A percentile compares a stretch with the other conserved stretches of the same genome.
Conservation (phyloP, 768 basidiomycete genomes). For the Phylloporus rhodoxanthus region DNA sequence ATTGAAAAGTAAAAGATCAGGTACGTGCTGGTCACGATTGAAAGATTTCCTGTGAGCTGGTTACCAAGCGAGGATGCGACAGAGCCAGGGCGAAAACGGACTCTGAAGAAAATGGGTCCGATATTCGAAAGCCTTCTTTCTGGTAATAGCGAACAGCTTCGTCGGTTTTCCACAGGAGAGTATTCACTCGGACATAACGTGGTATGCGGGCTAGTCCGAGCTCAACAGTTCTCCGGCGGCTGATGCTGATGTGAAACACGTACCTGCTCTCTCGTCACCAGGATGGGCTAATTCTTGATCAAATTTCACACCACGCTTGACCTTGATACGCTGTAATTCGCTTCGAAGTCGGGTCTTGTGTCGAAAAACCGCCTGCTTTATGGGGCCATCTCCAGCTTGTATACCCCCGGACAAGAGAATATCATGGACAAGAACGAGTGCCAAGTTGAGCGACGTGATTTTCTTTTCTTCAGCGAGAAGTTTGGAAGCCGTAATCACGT, state of each 20-base stretch:
- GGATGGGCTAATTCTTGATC: conserved; percentile 59
- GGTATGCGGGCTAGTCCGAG: conserved; percentile 55
- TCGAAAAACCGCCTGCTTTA: conserved; percentile 80
- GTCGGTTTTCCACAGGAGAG: conserved; percentile 56
- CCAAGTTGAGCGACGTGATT: conserved; percentile 68
- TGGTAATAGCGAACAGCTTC: conserved; percentile 57
- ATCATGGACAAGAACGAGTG: conserved; percentile 88
- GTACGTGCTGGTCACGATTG: conserved; percentile 71
- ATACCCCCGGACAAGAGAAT: conserved; percentile 78
- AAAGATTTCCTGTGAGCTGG: conserved; percentile 49
- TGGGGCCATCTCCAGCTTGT: conserved; percentile 83
- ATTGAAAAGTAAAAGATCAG: conserved; percentile 74
- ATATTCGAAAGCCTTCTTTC: conserved; percentile 49
- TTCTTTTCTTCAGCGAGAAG: conserved; percentile 71
- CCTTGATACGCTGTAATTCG: conserved; percentile 80
- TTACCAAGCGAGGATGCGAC: neutral
- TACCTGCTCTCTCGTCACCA: conserved; percentile 62
- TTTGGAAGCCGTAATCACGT: conserved; percentile 62
- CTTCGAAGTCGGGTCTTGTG: conserved; percentile 87
- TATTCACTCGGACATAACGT: conserved; percentile 83
- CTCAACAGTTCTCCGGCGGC: neutral
- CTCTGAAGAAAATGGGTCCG: conserved; percentile 50
- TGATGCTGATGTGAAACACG: conserved; percentile 9
- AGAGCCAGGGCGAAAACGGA: conserved; percentile 19
- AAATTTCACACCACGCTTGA: conserved; percentile 63